Evolutionary conservation across 345 rosid genomes (phyloP).

Genomic region (Gossypium mustelinum): DNA sequence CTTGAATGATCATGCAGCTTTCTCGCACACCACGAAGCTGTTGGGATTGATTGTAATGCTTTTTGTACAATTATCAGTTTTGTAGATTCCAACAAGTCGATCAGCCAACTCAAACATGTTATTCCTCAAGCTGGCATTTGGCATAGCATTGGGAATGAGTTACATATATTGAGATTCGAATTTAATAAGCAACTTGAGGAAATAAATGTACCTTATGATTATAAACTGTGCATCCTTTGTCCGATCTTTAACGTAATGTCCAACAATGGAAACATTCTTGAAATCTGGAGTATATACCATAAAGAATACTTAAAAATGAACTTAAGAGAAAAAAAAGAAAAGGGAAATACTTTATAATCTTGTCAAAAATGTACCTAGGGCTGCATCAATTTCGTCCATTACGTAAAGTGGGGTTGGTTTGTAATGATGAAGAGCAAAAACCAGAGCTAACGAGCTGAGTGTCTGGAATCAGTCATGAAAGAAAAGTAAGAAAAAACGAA

Average conservation of each 20-base stretch:
- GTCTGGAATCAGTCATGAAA: conserved; percentile 46
- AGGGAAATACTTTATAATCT: neutral
- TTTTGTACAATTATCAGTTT: conserved; percentile 94
- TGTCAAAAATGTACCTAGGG: conserved; percentile 54
- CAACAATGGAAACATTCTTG: conserved; percentile 97
- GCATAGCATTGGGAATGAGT: neutral
- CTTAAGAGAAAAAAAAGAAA: neutral
- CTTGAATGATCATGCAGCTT: conserved; percentile 31
- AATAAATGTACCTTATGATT: conserved; percentile 70
- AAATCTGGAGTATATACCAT: conserved; percentile 51
- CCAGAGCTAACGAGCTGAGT: conserved; percentile 92
- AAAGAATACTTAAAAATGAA: neutral
- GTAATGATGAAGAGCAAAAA: conserved; percentile 98
- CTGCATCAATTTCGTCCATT: conserved; percentile 98
- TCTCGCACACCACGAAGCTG: conserved; percentile 66
- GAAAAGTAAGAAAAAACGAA: neutral
- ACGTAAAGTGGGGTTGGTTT: conserved; percentile 98
- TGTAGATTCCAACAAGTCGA: conserved; percentile 59
- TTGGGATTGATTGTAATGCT: conserved; percentile 93
- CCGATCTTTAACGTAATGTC: conserved; percentile 95
- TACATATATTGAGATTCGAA: neutral
- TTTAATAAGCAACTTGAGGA: neutral
- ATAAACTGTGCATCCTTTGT: conserved; percentile 95
- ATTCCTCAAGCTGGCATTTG: conserved; percentile 83
- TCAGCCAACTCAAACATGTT: conserved; percentile 84